A percentile compares a stretch with the other conserved stretches of the same genome.
phyloP scores from a whole-genome alignment of 306 rosid species.

The Cucurbita pepo region DNA sequence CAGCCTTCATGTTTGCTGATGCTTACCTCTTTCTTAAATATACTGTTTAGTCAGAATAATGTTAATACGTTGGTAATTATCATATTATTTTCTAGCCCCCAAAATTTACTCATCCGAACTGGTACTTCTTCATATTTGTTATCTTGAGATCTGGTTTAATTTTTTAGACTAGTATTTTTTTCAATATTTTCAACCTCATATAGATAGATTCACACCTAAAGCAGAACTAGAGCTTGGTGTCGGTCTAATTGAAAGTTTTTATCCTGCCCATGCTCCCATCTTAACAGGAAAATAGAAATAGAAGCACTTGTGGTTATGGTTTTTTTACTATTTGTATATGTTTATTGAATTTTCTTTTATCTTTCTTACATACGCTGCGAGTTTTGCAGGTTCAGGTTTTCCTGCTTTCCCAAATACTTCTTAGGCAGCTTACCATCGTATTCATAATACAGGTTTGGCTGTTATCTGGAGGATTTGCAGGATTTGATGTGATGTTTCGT shows the following conservation, averaged over 20 bases:
- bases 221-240: not conserved
- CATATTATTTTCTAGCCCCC: not conserved
- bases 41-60: not conserved
- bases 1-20: not conserved
- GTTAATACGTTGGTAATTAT: not conserved
- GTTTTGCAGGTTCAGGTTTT: conserved; percentile 24
- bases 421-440: conserved; percentile 17
- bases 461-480: conserved; percentile 14
- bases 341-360: conserved; percentile 2
- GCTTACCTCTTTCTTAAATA: not conserved
- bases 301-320: not conserved
- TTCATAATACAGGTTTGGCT: conserved; percentile 26
- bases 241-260: not conserved
- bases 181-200: not conserved
- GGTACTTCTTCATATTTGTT: not conserved
- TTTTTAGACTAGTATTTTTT: not conserved
- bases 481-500: conserved; percentile 9
- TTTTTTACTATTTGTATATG: conserved; percentile 8
- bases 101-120: not conserved
- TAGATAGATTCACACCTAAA: not conserved
- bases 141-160: not conserved
- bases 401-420: conserved; percentile 20
- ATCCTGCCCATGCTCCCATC: not conserved
- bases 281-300: not conserved
- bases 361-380: conserved; percentile 15